Conservation (phyloP, 371 early-diverging fungal genomes). For the Lichtheimia ornata region DNA sequence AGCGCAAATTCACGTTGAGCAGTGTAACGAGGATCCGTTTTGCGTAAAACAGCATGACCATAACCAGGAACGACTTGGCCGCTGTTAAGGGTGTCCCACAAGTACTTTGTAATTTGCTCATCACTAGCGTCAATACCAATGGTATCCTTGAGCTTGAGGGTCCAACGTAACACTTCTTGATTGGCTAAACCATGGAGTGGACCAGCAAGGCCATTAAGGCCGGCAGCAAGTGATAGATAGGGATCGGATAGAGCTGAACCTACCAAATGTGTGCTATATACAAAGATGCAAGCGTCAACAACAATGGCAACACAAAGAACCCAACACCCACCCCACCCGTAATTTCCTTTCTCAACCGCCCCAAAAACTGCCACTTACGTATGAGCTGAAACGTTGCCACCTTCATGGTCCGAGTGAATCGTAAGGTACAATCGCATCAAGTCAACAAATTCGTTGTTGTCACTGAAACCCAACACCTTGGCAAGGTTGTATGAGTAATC, state of each 20-base stretch:
- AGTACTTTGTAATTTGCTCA: slow-evolving; percentile 92
- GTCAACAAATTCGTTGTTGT: slow-evolving; percentile 90
- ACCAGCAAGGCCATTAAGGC: slow-evolving; percentile 97
- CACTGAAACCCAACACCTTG: slow-evolving; percentile 87
- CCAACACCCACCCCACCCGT: neutral
- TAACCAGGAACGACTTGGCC: slow-evolving; percentile 98
- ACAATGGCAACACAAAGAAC: neutral
- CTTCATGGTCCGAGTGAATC: slow-evolving; percentile 99
- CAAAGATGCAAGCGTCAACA: neutral
- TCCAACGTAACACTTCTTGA: slow-evolving; percentile 99
- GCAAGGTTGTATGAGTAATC: slow-evolving; percentile 97
- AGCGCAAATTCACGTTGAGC: slow-evolving; percentile 98
- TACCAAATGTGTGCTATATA: slow-evolving; percentile 83
- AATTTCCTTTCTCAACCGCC: neutral
- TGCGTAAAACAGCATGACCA: slow-evolving; percentile 97
- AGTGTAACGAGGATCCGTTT: slow-evolving; percentile 96
- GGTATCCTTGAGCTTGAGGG: slow-evolving; percentile 86
- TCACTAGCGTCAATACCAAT: slow-evolving; percentile 87
- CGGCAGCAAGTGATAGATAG: slow-evolving; percentile 96
- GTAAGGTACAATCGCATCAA: slow-evolving; percentile 97
- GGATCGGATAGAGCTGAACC: slow-evolving; percentile 97
- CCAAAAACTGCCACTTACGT: slow-evolving; percentile 54
- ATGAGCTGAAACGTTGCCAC: slow-evolving; percentile 97
- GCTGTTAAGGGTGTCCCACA: slow-evolving; percentile 92
- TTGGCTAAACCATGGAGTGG: slow-evolving; percentile 99